Evolutionary conservation across 2,329 filamentous ascomycete genomes (phyloP), one percentile per base, ranked within the genome.

Genomic region (Xylariaceae sp.): DNA sequence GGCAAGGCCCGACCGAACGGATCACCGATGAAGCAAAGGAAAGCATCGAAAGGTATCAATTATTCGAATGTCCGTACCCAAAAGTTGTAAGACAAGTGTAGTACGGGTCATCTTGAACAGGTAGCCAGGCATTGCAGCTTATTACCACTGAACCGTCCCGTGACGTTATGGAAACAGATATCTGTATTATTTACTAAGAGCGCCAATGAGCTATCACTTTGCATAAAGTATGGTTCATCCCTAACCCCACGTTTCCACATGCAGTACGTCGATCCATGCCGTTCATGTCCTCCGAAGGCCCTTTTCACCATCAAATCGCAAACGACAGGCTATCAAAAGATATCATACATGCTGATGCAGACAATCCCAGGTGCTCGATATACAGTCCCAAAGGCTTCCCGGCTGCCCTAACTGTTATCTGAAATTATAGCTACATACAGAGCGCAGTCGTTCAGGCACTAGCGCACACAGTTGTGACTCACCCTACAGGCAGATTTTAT

Each of bases 1-100:
- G 46, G 43, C 33, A 18, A 35, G 55, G 52, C 47, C 55, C 55
- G 30, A 16, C 41, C 11, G 24, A 6, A 39, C 15, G 55, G 55
- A 15, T 51, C 47, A 52, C 55, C 55, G 55, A 58, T 58, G 11
- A 44, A 32, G 36, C 26, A 21, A 29, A 40, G 37, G 36, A 47
- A 20, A n/a, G n/a, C n/a, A n/a, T n/a, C n/a, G n/a, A 18, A 37
- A 21, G 36, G 16, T 10, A 41, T 13, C 24, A 37, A 10, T 47
- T 30, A 21, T 37, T 21, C 18, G 15, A 43, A 40, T 16, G 13
- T 30, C 23, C 26, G 41, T 18, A 50, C 21, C 27, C 41, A 45
- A 16, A 15, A n/a, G n/a, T n/a, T n/a, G 11, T 41, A 16, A 23
- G 23, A 37, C 37, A 36, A 18, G 33, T 33, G 36, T 42, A 23